Percentiles rank a stretch among this genome's conserved stretches.
These are phyloP conservation scores for Colletotrichum nymphaeae DNA, from an alignment of 2,329 filamentous ascomycete genomes.

Conservation along the genomic window DNA sequence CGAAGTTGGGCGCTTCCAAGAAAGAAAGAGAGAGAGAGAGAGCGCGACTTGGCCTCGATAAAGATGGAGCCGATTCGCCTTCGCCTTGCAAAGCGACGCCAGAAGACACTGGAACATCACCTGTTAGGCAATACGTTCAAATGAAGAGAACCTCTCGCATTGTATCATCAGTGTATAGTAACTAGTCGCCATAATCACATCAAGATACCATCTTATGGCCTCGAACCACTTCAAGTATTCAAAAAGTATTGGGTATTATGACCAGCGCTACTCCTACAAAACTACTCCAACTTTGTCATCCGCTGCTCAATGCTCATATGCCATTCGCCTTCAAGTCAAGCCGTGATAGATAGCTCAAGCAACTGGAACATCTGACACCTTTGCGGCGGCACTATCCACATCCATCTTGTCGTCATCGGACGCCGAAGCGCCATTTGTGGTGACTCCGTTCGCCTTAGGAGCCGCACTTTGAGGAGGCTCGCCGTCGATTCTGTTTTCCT, in stretches of 20 bases:
- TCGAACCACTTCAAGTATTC: neutral
- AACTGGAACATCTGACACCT: neutral
- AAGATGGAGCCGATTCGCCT: no score
- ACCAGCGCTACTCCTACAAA: constrained; percentile 33
- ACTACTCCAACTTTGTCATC: neutral
- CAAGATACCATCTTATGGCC: constrained; percentile 7
- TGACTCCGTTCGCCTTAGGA: neutral
- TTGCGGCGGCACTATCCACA: neutral
- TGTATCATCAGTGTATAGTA: constrained; percentile 11
- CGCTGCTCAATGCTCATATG: constrained; percentile 4
- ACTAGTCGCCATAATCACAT: neutral
- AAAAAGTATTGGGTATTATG: constrained; percentile 34
- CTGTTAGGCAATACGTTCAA: neutral
- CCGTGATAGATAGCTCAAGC: neutral
- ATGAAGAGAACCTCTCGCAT: neutral
- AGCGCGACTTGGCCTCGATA: no score
- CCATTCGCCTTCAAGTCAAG: neutral
- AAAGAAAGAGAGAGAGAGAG: no score
- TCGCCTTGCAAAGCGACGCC: no score
- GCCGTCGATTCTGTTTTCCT: constrained; percentile 55
- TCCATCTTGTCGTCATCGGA: constrained; percentile 21
- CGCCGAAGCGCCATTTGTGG: neutral
- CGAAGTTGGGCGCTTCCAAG: no score
- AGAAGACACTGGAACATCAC: no score
- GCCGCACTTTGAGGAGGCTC: constrained; percentile 4